phyloP scores from a whole-genome alignment of 495 filamentous ascomycete genomes.

The Penicillium silybi region DNA sequence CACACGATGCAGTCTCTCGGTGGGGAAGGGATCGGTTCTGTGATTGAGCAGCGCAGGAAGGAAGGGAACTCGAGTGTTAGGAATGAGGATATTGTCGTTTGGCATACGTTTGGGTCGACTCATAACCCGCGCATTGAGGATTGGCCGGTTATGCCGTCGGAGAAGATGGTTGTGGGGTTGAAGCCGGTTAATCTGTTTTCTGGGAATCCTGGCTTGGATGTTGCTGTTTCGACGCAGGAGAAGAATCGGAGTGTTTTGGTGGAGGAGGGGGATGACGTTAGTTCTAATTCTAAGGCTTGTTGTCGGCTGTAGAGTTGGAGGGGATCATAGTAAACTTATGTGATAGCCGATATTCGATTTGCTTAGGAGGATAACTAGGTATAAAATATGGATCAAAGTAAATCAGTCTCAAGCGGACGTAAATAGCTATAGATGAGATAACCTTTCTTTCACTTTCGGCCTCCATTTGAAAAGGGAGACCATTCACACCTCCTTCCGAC shows the following conservation, averaged over 20 bases:
- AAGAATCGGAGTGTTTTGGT: conserved; percentile 30
- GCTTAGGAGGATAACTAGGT: no score
- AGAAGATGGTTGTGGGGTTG: conserved; percentile 47
- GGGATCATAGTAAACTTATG: not conserved
- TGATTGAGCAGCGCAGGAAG: conserved; percentile 10
- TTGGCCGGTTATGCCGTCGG: conserved; percentile 60
- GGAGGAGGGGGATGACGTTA: not conserved
- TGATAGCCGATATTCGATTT: no score
- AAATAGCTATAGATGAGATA: no score
- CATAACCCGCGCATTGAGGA: conserved; percentile 59
- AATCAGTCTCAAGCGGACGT: no score
- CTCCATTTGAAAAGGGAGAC: no score
- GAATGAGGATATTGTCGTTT: conserved; percentile 47
- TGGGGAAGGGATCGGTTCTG: conserved; percentile 38
- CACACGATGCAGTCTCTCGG: conserved; percentile 81
- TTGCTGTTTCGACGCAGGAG: conserved; percentile 28
- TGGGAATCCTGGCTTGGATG: conserved; percentile 56
- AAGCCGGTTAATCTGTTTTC: conserved; percentile 73
- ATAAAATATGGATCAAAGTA: no score
- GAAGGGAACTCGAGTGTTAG: conserved; percentile 34
- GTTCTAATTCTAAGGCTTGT: not conserved
- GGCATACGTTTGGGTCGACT: conserved; percentile 57
- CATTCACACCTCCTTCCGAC: no score
- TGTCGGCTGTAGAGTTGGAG: not conserved
- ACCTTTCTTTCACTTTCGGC: no score